Conservation (phyloP, 371 early-diverging fungal genomes). For the Lichtheimia ornata region DNA sequence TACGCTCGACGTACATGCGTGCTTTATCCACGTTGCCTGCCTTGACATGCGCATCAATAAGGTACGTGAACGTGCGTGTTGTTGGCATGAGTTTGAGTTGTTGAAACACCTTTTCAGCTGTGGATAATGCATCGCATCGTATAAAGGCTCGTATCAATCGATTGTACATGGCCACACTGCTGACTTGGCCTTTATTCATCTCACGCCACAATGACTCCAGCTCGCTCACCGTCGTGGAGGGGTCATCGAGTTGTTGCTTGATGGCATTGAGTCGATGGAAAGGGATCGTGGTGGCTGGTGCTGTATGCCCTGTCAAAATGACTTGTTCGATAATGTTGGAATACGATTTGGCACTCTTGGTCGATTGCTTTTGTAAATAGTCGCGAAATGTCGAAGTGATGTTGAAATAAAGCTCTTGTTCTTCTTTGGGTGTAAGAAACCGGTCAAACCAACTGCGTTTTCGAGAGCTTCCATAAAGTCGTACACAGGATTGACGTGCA, state of each 20-base stretch:
- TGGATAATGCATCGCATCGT: slow-evolving; percentile 12
- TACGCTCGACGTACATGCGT: slow-evolving; percentile 21
- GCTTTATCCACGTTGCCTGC: slow-evolving; percentile 21
- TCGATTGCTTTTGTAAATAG: slow-evolving; percentile 31
- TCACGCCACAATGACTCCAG: slow-evolving; percentile 22
- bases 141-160: slow-evolving; percentile 41
- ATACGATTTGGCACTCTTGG: slow-evolving; percentile 31
- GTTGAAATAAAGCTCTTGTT: slow-evolving; percentile 38
- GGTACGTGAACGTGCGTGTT: slow-evolving; percentile 35
- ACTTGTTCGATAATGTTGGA: slow-evolving; percentile 47
- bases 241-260: slow-evolving; percentile 24
- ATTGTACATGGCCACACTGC: slow-evolving; percentile 33
- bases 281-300: slow-evolving; percentile 15
- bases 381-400: slow-evolving; percentile 46
- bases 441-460: slow-evolving; percentile 33
- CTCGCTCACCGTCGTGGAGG: slow-evolving; percentile 13
- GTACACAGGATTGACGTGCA: slow-evolving; percentile 1
- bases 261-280: slow-evolving; percentile 23
- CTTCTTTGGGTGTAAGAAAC: slow-evolving; percentile 43
- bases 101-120: slow-evolving; percentile 27
- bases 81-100: slow-evolving; percentile 33
- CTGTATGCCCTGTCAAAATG: slow-evolving; percentile 17
- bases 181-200: slow-evolving; percentile 21
- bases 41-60: slow-evolving; percentile 37
- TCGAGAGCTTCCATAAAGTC: slow-evolving; percentile 7